Percentiles rank a stretch among this genome's conserved stretches.
Conservation (phyloP, 495 filamentous ascomycete genomes). For the Talaromyces liani region DNA sequence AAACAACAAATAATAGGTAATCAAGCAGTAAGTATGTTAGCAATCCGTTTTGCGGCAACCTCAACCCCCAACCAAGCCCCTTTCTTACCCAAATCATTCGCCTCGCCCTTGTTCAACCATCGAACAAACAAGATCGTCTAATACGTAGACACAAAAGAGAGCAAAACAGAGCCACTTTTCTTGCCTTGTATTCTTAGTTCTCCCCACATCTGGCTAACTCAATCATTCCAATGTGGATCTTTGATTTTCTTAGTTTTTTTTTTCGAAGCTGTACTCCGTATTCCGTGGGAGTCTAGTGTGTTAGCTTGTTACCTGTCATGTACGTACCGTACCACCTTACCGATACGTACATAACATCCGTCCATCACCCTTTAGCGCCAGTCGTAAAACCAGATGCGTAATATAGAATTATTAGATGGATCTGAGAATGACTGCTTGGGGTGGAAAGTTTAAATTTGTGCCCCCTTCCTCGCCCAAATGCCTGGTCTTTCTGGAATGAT, state of each 20-base stretch:
- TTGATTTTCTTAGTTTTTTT: neutral
- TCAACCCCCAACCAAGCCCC: neutral
- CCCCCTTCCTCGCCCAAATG: slow-evolving; percentile 4
- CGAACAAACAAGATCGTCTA: neutral
- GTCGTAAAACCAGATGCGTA: neutral
- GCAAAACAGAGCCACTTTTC: neutral
- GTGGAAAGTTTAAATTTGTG: neutral
- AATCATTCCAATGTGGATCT: slow-evolving; percentile 1
- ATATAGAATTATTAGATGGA: neutral
- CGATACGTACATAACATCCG: neutral
- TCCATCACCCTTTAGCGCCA: neutral
- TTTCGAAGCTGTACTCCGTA: neutral
- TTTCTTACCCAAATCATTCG: neutral
- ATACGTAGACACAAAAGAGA: neutral
- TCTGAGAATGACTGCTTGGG: slow-evolving; percentile 2
- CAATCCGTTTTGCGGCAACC: neutral
- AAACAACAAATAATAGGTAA: neutral
- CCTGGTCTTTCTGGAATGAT: neutral
- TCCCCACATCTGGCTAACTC: slow-evolving; percentile 2
- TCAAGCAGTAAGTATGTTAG: neutral
- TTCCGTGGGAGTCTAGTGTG: neutral
- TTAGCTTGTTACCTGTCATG: slow-evolving; percentile 2
- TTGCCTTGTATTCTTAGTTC: slow-evolving; percentile 3
- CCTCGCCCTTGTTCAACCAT: neutral
- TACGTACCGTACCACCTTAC: neutral